Base-by-base conservation (phyloP, 345 rosid genomes). In the Diplotaxis tenuifolia region DNA sequence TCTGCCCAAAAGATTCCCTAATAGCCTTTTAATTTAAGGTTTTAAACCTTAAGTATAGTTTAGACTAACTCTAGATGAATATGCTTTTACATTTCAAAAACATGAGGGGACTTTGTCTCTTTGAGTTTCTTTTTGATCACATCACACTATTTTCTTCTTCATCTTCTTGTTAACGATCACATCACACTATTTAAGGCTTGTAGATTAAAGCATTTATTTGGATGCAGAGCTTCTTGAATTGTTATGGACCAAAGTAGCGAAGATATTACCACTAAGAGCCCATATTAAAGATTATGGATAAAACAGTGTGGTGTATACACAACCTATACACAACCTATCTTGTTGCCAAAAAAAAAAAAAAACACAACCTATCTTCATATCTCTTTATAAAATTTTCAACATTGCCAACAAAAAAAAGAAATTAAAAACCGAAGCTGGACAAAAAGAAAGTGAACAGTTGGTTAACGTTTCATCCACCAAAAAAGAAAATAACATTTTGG, bases 1-100 rank as follows among this genome's bases (percentile, higher is more conserved):
- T 76, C 62, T 65, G 20, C 62, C 45, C 9, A 10, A 29, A 53
- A 64, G 59, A 74, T 70, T 70, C 71, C 58, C 18, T 45, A 49
- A 11, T 42, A 53, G 62, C 64, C 75, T 54, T 68, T 68, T 52
- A 53, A 12, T n/a, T 53, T 62, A 68, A 61, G 68, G 22, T 38
- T 61, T 59, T 11, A 2, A 19, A 49, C 32, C 27, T 16, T 75
- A 16, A 29, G 42, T 55, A 62, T 55, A 63, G 60, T 20, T 20
- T 60, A 60, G 62, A 9, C 16, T 6, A 1, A 54, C 45, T 14
- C 19, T 64, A 64, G 10, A 64, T 1, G 57, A 49, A 50, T 31
- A 7, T 67, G 61, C 29, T 29, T 52, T 5, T 19, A 32, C 61
- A 52, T 67, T 14, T 52, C 53, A 9, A 67, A 10, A 65, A 6